Base-by-base conservation (phyloP, 2,329 filamentous ascomycete species). In the Cytospora piceicola region DNA sequence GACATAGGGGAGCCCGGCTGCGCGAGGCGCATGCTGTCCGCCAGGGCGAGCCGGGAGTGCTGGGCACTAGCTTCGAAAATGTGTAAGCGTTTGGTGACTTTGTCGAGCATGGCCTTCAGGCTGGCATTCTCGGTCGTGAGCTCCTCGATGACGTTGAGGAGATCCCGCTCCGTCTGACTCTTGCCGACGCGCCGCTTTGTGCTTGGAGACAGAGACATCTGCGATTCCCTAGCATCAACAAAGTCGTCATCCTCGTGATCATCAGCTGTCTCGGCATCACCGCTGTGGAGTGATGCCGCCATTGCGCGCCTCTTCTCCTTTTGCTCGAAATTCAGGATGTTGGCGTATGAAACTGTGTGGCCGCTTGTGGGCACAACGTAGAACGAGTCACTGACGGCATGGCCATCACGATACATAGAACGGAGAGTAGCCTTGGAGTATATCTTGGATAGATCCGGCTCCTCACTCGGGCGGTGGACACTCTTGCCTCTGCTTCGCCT, bases 21-120 rank as follows among this genome's bases (percentile, higher is more conserved):
- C 77, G 87, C 84, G 7, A 89, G 76, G n/a, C 87, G 81, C 75
- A 88, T 88, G 71, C 92, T 96, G 75, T 97, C 93, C 17, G 94
- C 92, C 39, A 98, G 84, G 3, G 93, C 92, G 78, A 94, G 86
- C 61, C 90, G 92, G 46, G 91, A 94, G 69, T 90, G 93, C 77
- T 98, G 95, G 0, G 93, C 93, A 72, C 92, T 94, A 49, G 93
- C 89, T 77, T 99, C 94, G 79, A 97, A 99, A 68, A 93, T 90
- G 72, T 95, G 91, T n/a, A 99, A 85, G 0, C 94, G 88, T 71
- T 90, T 92, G 68, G 91, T 92, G 42, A 97, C 85, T 58, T 92
- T 93, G 77, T 98, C 94, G 11, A 96, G 87, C 71, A 93, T 88
- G 65, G 90, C 87, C 72, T 95, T 94, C 59, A 98, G 83, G 12